Conservation (phyloP, 2,329 filamentous ascomycete genomes). For the Cercospora beticola region DNA sequence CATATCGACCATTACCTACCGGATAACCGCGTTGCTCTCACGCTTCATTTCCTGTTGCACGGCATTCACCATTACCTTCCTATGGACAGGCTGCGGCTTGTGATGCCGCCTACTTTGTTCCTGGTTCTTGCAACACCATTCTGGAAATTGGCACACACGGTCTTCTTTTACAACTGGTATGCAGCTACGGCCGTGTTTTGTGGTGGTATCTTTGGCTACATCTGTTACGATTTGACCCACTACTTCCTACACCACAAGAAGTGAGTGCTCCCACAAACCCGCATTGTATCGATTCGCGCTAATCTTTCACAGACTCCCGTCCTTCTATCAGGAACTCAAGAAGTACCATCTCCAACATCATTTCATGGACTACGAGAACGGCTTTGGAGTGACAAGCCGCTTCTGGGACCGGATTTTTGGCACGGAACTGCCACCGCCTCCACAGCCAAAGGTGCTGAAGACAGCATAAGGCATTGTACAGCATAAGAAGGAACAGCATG, state of each 20-base stretch:
- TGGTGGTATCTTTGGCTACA: constrained; percentile 91
- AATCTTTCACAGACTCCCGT: constrained; percentile 60
- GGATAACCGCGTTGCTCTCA: constrained; percentile 84
- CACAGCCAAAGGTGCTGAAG: constrained; percentile 52
- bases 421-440: constrained; percentile 67
- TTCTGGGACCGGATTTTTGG: constrained; percentile 96
- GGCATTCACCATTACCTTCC: constrained; percentile 97
- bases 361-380: constrained; percentile 96
- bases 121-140: constrained; percentile 80
- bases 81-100: constrained; percentile 97
- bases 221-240: constrained; percentile 95
- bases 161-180: constrained; percentile 86
- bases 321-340: constrained; percentile 89
- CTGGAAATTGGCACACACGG: constrained; percentile 80
- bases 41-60: constrained; percentile 87
- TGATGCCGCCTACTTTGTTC: constrained; percentile 94
- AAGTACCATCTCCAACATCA: constrained; percentile 97
- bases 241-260: constrained; percentile 98
- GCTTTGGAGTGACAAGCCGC: constrained; percentile 91
- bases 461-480: constrained; percentile 32
- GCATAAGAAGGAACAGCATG: constrained; percentile 4
- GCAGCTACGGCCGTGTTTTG: constrained; percentile 75
- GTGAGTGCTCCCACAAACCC: constrained; percentile 45
- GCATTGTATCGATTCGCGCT: constrained; percentile 3
- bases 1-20: constrained; percentile 92